phyloP scores from a whole-genome alignment of 495 filamentous ascomycete genomes.

The Trichoderma asperelloides region DNA sequence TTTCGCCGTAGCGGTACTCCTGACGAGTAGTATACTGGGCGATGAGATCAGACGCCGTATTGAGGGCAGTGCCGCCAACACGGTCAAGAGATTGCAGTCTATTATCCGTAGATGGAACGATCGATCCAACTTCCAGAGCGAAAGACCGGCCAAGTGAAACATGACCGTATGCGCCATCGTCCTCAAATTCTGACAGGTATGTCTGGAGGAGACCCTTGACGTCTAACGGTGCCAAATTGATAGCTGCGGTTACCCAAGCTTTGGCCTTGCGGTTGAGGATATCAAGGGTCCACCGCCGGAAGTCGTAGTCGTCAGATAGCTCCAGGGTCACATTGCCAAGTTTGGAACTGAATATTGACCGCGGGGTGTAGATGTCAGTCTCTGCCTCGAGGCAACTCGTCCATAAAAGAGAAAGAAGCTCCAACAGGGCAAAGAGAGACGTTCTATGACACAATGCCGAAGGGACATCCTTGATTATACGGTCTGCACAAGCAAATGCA shows the following conservation, averaged over 20 bases:
- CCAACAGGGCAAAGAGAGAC: conserved; percentile 84
- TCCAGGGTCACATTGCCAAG: conserved; percentile 72
- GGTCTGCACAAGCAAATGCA: conserved; percentile 71
- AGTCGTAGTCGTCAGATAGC: conserved; percentile 78
- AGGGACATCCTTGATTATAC: conserved; percentile 72
- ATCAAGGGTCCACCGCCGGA: conserved; percentile 68
- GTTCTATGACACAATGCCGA: conserved; percentile 83
- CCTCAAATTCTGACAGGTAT: conserved; percentile 87
- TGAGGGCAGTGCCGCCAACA: conserved; percentile 60
- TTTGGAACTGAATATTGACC: conserved; percentile 64
- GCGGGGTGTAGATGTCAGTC: conserved; percentile 85
- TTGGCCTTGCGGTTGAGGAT: conserved; percentile 70
- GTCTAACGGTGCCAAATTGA: conserved; percentile 85
- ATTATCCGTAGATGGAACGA: conserved; percentile 82
- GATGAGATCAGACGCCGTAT: conserved; percentile 90
- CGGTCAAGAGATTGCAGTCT: conserved; percentile 68
- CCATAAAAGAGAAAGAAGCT: conserved; percentile 91
- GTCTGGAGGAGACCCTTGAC: conserved; percentile 91
- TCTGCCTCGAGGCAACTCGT: conserved; percentile 86
- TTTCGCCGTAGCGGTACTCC: conserved; percentile 76
- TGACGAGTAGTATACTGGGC: conserved; percentile 96
- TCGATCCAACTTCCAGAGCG: conserved; percentile 82
- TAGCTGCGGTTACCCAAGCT: conserved; percentile 65
- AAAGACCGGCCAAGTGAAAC: conserved; percentile 92
- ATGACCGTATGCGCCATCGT: conserved; percentile 78